These are phyloP conservation scores for Parmales sp. DNA, from an alignment of 108 stramenopile genomes.

Conservation along the genomic window DNA sequence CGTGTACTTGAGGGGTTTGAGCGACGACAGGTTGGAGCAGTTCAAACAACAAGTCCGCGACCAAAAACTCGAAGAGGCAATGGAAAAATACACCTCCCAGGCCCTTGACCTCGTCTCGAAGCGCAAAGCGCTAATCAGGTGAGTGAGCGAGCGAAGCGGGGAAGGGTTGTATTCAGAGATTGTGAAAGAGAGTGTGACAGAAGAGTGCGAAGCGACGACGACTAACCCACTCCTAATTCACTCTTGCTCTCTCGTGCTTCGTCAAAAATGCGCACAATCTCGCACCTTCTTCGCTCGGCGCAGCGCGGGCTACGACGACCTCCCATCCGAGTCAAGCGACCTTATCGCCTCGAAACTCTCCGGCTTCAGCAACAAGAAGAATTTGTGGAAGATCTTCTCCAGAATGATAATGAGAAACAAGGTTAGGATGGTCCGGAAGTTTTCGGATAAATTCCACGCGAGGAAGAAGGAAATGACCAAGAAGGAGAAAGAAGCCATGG, in stretches of 20 bases:
- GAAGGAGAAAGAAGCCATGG: constrained; percentile 1
- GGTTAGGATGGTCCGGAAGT: background rate
- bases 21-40: background rate
- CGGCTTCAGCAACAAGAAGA: background rate
- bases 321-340: no score
- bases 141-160: background rate
- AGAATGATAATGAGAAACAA: background rate
- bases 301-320: no score
- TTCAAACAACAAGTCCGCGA: background rate
- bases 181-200: background rate
- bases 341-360: background rate
- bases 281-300: background rate
- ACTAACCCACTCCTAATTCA: background rate
- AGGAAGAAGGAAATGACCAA: background rate
- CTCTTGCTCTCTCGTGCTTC: background rate
- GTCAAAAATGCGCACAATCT: background rate
- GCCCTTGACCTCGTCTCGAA: background rate
- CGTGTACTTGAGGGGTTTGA: background rate
- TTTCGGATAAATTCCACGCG: background rate
- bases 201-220: background rate
- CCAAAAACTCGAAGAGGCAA: background rate
- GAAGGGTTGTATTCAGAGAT: background rate
- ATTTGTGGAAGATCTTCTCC: background rate
- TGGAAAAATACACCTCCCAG: background rate
- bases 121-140: background rate